phyloP scores from a whole-genome alignment of 768 basidiomycete genomes.

The Naganishia onofrii region DNA sequence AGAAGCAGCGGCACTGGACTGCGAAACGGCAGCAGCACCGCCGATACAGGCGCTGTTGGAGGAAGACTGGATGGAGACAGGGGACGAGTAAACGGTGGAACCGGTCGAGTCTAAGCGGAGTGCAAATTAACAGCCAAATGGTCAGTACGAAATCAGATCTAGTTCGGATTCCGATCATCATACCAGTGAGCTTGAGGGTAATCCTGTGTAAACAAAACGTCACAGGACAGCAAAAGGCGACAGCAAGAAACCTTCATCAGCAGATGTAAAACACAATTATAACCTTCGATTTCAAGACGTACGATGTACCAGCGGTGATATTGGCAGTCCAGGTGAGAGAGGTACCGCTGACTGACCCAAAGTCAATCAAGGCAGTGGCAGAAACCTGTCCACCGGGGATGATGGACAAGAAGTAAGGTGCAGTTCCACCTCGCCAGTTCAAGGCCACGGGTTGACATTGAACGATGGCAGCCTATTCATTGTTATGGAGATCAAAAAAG shows the following conservation, averaged over 20 bases:
- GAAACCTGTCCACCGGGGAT: constrained; percentile 58
- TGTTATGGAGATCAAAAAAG: neutral
- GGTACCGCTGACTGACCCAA: constrained; percentile 54
- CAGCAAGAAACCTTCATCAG: neutral
- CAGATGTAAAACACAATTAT: neutral
- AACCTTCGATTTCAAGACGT: too few species aligned
- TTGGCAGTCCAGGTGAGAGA: constrained; percentile 61
- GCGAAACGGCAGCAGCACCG: constrained; percentile 37
- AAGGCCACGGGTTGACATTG: constrained; percentile 21
- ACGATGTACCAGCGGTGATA: constrained; percentile 55
- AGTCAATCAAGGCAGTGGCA: constrained; percentile 56
- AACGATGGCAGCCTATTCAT: constrained; percentile 8
- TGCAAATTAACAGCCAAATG: too few species aligned
- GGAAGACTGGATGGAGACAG: constrained; percentile 44
- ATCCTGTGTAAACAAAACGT: neutral
- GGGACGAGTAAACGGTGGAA: constrained; percentile 43
- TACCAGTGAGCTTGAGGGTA: constrained; percentile 23
- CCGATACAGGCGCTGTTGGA: constrained; percentile 40
- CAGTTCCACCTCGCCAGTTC: constrained; percentile 40
- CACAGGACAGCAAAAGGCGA: neutral
- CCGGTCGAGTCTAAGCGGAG: constrained; percentile 68
- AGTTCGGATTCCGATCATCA: too few species aligned
- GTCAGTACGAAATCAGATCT: too few species aligned
- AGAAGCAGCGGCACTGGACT: constrained; percentile 27
- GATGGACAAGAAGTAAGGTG: constrained; percentile 54